Base-by-base conservation (phyloP, 345 rosid genomes). In the Cardamine occulta region DNA sequence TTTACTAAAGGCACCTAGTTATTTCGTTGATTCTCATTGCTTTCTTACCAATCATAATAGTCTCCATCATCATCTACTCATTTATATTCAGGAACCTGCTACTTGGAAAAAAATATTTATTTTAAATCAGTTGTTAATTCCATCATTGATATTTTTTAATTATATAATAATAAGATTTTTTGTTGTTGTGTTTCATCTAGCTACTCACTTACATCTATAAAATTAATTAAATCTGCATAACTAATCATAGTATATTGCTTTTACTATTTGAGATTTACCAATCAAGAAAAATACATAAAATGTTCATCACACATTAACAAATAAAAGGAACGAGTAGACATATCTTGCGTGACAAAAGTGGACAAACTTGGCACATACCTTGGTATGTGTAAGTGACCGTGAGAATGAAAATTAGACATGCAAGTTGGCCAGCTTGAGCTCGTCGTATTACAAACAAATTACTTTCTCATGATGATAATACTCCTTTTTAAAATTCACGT, bases 361-460 rank as follows among this genome's bases (percentile, higher is more conserved):
- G 80, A 69, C 65, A 62, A 76, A 45, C 70, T 63, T 60, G 69
- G 39, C 39, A 60, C 74, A 68, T 75, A 75, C 69, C 47, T 68
- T 68, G 26, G 61, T 51, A 21, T 54, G 63, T 68, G 63, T 60
- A 59, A 61, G 47, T 66, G 79, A 57, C 68, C 70, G 58, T 62
- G 58, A 63, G 40, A 45, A 63, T 70, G 24, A 42, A 76, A 76
- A 70, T 75, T 69, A 63, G 75, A 62, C 34, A 62, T 69, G 24
- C 75, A 62, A 76, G 75, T 76, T 76, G 80, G 40, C 49, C 80
- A 62, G 69, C 70, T 76, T 76, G 80, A 70, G 17, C 51, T 70
- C 70, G 75, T 76, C 70, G 54, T 63, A 70, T 69, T 76, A 76
- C 51, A 34, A 19, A 62, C 68, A 42, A 68, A 63, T 24, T 69